Percentiles rank a stretch among this genome's conserved stretches.
Conservation (phyloP, 768 basidiomycete genomes). For the Tulasnella sp. region DNA sequence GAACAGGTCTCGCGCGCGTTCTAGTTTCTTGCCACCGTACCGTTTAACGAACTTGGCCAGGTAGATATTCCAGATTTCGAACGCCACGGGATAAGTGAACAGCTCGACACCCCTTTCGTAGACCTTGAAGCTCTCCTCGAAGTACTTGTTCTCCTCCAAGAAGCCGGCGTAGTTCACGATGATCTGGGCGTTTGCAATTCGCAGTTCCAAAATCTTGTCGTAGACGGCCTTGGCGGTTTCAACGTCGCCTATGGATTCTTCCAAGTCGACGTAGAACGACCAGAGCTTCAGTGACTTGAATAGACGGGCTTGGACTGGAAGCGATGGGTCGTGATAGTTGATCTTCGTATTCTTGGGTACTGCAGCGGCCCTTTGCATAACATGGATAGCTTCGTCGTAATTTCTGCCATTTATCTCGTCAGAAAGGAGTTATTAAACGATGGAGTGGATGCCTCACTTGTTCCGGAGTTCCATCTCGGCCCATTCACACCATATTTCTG, state of each 20-base stretch:
- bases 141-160: conserved; percentile 97
- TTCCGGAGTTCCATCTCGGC: conserved; percentile 95
- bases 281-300: conserved; percentile 98
- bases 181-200: conserved; percentile 96
- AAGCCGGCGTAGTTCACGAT: conserved; percentile 97
- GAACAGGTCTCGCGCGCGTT: conserved; percentile 94
- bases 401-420: conserved; percentile 55
- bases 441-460: conserved; percentile 58
- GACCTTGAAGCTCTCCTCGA: conserved; percentile 98
- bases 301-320: conserved; percentile 80
- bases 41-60: conserved; percentile 94
- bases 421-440: conserved; percentile 18
- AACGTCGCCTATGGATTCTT: conserved; percentile 95
- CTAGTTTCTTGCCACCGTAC: conserved; percentile 91
- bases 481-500: conserved; percentile 99
- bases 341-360: conserved; percentile 86
- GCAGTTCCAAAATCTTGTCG: conserved; percentile 92
- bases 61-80: conserved; percentile 99
- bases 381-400: conserved; percentile 91
- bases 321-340: conserved; percentile 90
- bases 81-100: conserved; percentile 96
- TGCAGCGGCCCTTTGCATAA: conserved; percentile 95
- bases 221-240: conserved; percentile 90
- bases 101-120: conserved; percentile 96
- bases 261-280: conserved; percentile 97